phyloP scores from a whole-genome alignment of 371 early-diverging fungal genomes.

The Encephalitozoon cuniculi region DNA sequence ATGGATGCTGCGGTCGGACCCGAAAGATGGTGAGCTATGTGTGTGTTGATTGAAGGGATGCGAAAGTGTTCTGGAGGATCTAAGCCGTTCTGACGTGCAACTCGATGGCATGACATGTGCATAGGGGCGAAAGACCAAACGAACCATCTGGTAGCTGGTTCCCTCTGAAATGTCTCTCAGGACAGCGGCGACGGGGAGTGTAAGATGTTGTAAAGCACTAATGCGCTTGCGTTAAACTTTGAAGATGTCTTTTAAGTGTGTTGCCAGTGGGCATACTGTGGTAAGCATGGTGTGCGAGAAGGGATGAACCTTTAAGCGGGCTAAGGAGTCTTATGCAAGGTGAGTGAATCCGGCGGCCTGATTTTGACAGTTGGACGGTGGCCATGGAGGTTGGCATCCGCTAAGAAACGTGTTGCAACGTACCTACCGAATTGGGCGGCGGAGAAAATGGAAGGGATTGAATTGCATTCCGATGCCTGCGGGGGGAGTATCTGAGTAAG shows the following conservation, averaged over 20 bases:
- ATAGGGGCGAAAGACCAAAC: conserved; percentile 49
- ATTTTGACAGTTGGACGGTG: conserved; percentile 47
- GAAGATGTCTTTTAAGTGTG: background rate
- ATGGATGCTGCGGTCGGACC: conserved; percentile 24
- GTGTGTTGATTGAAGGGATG: conserved; percentile 30
- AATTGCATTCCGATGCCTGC: conserved; percentile 4
- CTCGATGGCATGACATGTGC: conserved; percentile 29
- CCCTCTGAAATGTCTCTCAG: conserved; percentile 46
- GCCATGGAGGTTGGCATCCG: conserved; percentile 49
- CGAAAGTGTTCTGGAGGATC: conserved; percentile 35
- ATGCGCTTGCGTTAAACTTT: background rate
- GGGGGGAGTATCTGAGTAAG: background rate
- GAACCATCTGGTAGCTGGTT: conserved; percentile 50
- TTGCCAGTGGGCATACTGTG: conserved; percentile 23
- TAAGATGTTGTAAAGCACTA: conserved; percentile 10
- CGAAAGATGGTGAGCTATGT: conserved; percentile 40
- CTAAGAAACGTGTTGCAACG: conserved; percentile 50
- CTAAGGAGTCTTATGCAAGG: conserved; percentile 11
- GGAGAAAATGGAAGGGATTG: conserved; percentile 39
- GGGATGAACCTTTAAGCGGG: conserved; percentile 16
- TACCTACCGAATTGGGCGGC: conserved; percentile 36
- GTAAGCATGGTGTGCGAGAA: conserved; percentile 37
- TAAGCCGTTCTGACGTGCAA: conserved; percentile 39
- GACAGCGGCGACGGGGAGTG: conserved; percentile 28
- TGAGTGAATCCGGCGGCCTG: background rate